Evolutionary conservation across 2,329 filamentous ascomycete genomes (phyloP), one percentile per base, ranked within the genome.

Genomic region (Colletotrichum sp.): DNA sequence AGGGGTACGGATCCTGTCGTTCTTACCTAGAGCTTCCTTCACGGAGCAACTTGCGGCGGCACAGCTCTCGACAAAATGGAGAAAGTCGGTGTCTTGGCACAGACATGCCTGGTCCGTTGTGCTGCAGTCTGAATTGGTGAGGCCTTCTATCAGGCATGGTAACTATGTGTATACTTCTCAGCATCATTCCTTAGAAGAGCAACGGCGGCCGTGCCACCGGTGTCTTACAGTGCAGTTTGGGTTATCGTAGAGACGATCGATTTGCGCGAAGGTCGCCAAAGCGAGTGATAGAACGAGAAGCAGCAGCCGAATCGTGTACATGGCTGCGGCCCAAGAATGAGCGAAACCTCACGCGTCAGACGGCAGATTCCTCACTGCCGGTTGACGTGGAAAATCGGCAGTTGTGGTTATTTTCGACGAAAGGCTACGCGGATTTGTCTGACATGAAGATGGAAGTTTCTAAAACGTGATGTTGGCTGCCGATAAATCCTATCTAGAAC

Each of bases 151-250:
- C 6, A 59, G 55, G 9, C 55, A 59, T 28, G 55, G 55, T 18
- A 59, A 7, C 55, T 59, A 12, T 3, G 10, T n/a, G 12, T 4
- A 8, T 10, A 52, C n/a, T 0, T 52, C n/a, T 59, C 5, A 28
- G 21, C 24, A 28, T 59, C 7, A 10, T 24, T n/a, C n/a, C n/a
- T n/a, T n/a, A n/a, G n/a, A n/a, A n/a, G n/a, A n/a, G n/a, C n/a
- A 28, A 26, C 55, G 8, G 1, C 13, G 1, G 2, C 21, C 55
- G 5, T 6, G 16, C 1, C 8, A 18, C 2, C 13, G 24, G 0
- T 16, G 24, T 28, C 55, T 59, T 28, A 59, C 55, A 9, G 55
- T 59, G 55, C 55, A 59, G 9, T 59, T 28, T 18, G 55, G 55
- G 24, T 59, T 59, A 28, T 59, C 55, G 12, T 24, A 59, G 8